Base-by-base conservation (phyloP, 495 filamentous ascomycete genomes). In the Penicillium coprophilum region DNA sequence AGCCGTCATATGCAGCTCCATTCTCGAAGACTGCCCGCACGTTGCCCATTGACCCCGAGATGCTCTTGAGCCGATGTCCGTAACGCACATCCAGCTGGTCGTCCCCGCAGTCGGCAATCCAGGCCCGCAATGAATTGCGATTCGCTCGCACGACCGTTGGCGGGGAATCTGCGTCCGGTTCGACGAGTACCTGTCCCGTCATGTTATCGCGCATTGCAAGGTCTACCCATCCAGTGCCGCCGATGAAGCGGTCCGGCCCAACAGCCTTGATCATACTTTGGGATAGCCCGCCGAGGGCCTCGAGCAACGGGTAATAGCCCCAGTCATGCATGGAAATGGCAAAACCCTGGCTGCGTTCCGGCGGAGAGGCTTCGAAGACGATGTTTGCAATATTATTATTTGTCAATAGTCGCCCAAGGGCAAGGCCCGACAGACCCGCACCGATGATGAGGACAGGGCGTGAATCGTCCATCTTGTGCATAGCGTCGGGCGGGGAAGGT, bases 401-500 rank as follows among this genome's bases (percentile, higher is more conserved):
- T 43, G 57, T 59, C 28, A 59, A 52, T 10, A 59, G 51, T n/a
- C 57, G 80, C 4, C 73, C 80, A 3, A 82, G 64, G 3, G 80
- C 62, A 9, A 85, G 76, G 7, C 80, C 80, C 5, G 76, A 62
- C 38, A 83, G 57, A 43, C 81, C 82, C 4, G 72, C 80, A 50
- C 80, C 79, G 9, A 80, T 74, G 53, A 83, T 82, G 49, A 82
- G 77, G 31, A 82, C 70, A 44, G 78, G 81, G 9, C n/a, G 39
- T 68, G 62, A 10, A 58, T 41, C 11, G 19, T 41, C 7, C 15
- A 15, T 15, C 38, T 15, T 41, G 2, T 41, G 38, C 38, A 41
- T 41, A n/a, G 38, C 38, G 38, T 41, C 38, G 6, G 38, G 2
- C 7, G 38, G 19, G 1, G 38, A 19, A 17, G 19, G 2, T 12